phyloP scores from a whole-genome alignment of 164 flowering plant species.

The Macadamia integrifolia region DNA sequence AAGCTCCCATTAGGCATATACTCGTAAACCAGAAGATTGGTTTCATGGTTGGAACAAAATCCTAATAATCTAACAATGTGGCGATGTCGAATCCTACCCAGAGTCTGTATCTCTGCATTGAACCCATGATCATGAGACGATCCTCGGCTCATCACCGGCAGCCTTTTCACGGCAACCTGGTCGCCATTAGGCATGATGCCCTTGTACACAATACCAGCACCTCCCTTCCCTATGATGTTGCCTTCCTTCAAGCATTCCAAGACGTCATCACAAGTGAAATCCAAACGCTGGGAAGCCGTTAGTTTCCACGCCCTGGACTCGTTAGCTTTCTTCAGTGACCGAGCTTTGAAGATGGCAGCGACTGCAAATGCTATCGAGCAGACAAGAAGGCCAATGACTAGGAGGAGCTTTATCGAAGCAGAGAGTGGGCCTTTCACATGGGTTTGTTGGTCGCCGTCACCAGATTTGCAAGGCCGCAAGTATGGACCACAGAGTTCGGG shows the following conservation, averaged over 20 bases:
- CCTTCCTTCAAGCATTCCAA: conserved; percentile 86
- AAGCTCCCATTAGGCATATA: conserved; percentile 98
- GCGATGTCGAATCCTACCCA: conserved; percentile 91
- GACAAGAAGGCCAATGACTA: conserved; percentile 77
- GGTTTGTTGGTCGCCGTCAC: too few species aligned
- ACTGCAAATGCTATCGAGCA: conserved; percentile 89
- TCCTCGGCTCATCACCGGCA: conserved; percentile 87
- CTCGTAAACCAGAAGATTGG: conserved; percentile 90
- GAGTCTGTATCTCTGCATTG: conserved; percentile 93
- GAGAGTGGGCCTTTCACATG: too few species aligned
- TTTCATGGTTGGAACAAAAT: conserved; percentile 92
- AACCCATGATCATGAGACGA: conserved; percentile 95
- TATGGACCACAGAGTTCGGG: too few species aligned
- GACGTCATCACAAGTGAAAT: conserved; percentile 82
- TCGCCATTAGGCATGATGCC: conserved; percentile 84
- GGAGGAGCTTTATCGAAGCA: conserved; percentile 72
- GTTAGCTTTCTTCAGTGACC: conserved; percentile 69
- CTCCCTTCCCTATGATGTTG: conserved; percentile 98
- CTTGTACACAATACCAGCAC: conserved; percentile 96
- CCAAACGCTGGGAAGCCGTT: conserved; percentile 94
- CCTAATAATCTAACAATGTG: conserved; percentile 90
- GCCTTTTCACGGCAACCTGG: conserved; percentile 81
- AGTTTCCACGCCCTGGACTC: conserved; percentile 83
- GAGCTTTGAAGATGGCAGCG: conserved; percentile 80
- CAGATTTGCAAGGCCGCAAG: too few species aligned